Conservation (phyloP, 768 basidiomycete genomes). For the Suillus brevipes region DNA sequence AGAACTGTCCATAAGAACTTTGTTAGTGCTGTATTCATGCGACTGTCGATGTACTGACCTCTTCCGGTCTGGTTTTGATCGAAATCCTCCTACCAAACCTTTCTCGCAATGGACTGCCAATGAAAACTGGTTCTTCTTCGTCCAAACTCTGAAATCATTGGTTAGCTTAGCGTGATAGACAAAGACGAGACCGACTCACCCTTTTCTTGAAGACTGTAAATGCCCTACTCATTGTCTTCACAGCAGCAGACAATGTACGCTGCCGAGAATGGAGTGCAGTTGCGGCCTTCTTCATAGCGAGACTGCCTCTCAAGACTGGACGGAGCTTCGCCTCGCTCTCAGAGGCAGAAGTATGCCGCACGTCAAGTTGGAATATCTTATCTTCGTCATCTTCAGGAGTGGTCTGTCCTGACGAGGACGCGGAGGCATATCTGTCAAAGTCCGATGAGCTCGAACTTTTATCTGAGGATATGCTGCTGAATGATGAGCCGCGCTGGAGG, state of each 20-base stretch:
- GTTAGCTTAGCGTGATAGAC: not conserved
- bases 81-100: conserved; percentile 32
- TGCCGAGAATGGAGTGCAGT: conserved; percentile 14
- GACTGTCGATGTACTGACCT: conserved; percentile 19
- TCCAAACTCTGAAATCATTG: conserved; percentile 18
- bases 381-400: conserved; percentile 32
- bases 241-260: conserved; percentile 16
- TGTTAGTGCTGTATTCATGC: not conserved
- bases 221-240: conserved; percentile 27
- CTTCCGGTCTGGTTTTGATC: conserved; percentile 24
- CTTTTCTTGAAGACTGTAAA: conserved; percentile 28
- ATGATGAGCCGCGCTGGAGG: conserved; percentile 11
- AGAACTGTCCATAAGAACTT: conserved; percentile 20
- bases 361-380: conserved; percentile 18
- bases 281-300: conserved; percentile 14
- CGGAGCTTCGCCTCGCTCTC: conserved; percentile 10
- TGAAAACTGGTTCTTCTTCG: conserved; percentile 24
- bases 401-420: conserved; percentile 29
- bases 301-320: conserved; percentile 8
- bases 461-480: conserved; percentile 19
- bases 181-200: conserved; percentile 10
- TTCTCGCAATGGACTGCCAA: conserved; percentile 29
- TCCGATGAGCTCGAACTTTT: conserved; percentile 17
- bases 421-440: conserved; percentile 19
- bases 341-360: not conserved